Conservation (phyloP, 768 basidiomycete species). For the Boletellus sp. region DNA sequence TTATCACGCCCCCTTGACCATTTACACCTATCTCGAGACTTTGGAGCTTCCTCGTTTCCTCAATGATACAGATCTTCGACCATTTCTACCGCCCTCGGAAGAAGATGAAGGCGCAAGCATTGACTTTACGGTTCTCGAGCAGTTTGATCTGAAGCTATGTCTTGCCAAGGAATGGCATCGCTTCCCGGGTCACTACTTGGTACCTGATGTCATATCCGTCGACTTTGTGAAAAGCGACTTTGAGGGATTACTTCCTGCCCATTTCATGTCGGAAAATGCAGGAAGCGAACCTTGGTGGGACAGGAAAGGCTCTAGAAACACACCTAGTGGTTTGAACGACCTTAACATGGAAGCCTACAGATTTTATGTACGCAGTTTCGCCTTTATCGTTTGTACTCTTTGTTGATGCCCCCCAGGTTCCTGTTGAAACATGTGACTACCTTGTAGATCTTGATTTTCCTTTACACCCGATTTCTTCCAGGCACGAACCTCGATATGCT, state of each 20-base stretch:
- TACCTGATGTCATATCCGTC: slow-evolving; percentile 80
- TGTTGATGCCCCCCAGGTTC: slow-evolving; percentile 45
- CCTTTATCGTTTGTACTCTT: neutral
- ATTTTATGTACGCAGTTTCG: slow-evolving; percentile 62
- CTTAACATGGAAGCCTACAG: slow-evolving; percentile 74
- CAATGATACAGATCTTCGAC: slow-evolving; percentile 63
- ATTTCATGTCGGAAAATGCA: slow-evolving; percentile 49
- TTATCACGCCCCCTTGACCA: slow-evolving; percentile 83
- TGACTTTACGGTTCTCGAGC: slow-evolving; percentile 63
- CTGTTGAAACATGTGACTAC: slow-evolving; percentile 76
- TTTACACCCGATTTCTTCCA: slow-evolving; percentile 48
- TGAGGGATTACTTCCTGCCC: slow-evolving; percentile 80
- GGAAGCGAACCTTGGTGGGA: slow-evolving; percentile 29
- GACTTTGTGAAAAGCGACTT: slow-evolving; percentile 92
- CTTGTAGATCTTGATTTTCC: slow-evolving; percentile 90
- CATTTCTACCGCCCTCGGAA: slow-evolving; percentile 41
- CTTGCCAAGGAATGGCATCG: slow-evolving; percentile 95
- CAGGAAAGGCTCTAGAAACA: slow-evolving; percentile 55
- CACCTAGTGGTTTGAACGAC: slow-evolving; percentile 77
- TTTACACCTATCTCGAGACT: slow-evolving; percentile 68
- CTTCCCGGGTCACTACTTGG: slow-evolving; percentile 86
- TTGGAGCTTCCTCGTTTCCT: slow-evolving; percentile 80
- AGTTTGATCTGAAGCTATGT: slow-evolving; percentile 76
- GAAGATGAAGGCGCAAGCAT: slow-evolving; percentile 47
- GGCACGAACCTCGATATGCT: slow-evolving; percentile 78